Conservation (phyloP, 129 eudicot species). For the Saussurea involucrata region DNA sequence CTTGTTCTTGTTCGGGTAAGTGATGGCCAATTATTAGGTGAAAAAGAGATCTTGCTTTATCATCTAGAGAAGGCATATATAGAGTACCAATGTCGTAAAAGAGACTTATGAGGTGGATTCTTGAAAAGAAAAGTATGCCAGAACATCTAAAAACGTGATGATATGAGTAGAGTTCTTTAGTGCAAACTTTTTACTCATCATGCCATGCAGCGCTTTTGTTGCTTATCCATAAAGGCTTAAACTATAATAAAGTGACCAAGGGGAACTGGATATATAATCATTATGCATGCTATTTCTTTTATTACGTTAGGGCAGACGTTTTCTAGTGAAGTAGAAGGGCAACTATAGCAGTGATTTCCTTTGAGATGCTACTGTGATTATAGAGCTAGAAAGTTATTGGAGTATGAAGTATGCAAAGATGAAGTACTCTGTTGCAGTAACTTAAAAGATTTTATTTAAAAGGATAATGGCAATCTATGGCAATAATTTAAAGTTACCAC, state of each 20-base stretch:
- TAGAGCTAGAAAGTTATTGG: not conserved
- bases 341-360: not conserved
- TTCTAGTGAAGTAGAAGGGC: not conserved
- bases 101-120: not conserved
- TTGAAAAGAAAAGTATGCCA: not conserved
- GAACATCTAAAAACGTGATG: not conserved
- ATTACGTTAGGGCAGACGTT: not conserved
- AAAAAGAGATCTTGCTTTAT: not conserved
- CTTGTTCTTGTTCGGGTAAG: not conserved
- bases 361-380: slow-evolving; percentile 11
- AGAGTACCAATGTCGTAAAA: not conserved
- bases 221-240: not conserved
- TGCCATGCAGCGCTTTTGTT: not conserved
- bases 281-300: not conserved
- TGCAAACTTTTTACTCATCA: not conserved
- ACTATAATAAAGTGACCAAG: not conserved
- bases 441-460: no score
- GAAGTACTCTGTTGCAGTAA: not conserved
- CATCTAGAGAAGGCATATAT: not conserved
- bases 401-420: not conserved
- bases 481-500: not conserved
- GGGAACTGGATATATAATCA: not conserved
- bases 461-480: not conserved
- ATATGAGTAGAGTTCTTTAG: not conserved
- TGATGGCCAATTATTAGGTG: not conserved